These are phyloP conservation scores for Kuraishia molischiana DNA, from an alignment of 805 yeast species.

Conservation along the genomic window DNA sequence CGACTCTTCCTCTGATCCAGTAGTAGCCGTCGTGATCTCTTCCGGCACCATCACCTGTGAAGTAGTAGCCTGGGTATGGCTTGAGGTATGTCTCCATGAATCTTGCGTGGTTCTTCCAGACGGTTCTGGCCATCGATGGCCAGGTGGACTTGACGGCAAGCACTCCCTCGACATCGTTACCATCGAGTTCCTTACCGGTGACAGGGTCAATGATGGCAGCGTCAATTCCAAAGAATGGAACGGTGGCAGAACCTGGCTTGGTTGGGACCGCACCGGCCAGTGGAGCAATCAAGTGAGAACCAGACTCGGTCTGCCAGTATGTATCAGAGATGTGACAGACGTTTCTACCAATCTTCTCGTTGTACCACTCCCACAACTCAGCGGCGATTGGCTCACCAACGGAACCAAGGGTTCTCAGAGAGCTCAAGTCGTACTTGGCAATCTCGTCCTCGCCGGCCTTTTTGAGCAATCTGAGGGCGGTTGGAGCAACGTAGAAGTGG, in stretches of 20 bases:
- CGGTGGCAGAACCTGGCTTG: slow-evolving; percentile 95
- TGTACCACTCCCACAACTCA: slow-evolving; percentile 98
- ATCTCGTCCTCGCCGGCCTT: slow-evolving; percentile 79
- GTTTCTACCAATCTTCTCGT: slow-evolving; percentile 82
- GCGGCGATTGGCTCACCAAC: slow-evolving; percentile 99
- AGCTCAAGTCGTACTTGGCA: slow-evolving; percentile 67
- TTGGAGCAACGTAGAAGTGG: slow-evolving; percentile 97
- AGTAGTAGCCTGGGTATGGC: slow-evolving; percentile 89
- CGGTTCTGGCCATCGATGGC: slow-evolving; percentile 99
- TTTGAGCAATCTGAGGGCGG: slow-evolving; percentile 84
- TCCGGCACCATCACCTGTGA: slow-evolving; percentile 98
- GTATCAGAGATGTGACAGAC: slow-evolving; percentile 91
- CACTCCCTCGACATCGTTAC: slow-evolving; percentile 93
- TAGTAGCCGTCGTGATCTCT: slow-evolving; percentile 93
- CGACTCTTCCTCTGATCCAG: slow-evolving; percentile 98
- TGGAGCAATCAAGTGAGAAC: slow-evolving; percentile 91
- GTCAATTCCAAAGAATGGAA: slow-evolving; percentile 93
- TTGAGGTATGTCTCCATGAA: slow-evolving; percentile 86
- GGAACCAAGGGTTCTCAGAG: slow-evolving; percentile 90
- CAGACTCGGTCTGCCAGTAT: slow-evolving; percentile 98
- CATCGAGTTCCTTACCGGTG: slow-evolving; percentile 72
- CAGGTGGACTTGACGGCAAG: slow-evolving; percentile 83
- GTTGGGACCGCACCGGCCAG: slow-evolving; percentile 91
- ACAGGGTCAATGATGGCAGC: slow-evolving; percentile 92
- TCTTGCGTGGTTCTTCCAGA: slow-evolving; percentile 80